A percentile compares a stretch with the other conserved stretches of the same genome.
Conservation (phyloP, 768 basidiomycete genomes). For the Pleurotus sapidus region DNA sequence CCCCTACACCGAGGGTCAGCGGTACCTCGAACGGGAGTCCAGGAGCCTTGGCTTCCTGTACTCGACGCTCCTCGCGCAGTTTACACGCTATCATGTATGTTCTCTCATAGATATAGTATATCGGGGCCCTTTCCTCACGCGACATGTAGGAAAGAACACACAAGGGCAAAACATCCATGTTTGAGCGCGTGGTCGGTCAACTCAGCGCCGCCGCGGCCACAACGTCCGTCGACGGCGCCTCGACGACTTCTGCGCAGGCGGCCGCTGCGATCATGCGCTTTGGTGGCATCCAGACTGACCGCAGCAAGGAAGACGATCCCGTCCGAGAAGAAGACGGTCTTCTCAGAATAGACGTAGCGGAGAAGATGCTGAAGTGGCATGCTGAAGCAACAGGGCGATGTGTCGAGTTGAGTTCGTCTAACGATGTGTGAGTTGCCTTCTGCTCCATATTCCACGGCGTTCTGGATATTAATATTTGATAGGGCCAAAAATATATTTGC, state of each 20-base stretch:
- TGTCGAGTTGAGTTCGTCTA: conserved; percentile 79
- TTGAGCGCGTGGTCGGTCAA: conserved; percentile 92
- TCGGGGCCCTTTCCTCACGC: not conserved
- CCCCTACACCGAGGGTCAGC: conserved; percentile 86
- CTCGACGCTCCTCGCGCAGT: conserved; percentile 62
- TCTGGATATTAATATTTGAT: not conserved
- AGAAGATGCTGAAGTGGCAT: conserved; percentile 96
- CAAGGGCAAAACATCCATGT: conserved; percentile 72
- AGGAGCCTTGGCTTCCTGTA: conserved; percentile 82
- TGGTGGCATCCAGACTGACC: conserved; percentile 68
- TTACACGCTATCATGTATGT: conserved; percentile 88
- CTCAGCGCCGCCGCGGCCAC: conserved; percentile 74
- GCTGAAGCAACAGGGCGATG: conserved; percentile 95
- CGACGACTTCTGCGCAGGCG: conserved; percentile 77
- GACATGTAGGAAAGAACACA: conserved; percentile 50
- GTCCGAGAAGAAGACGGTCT: conserved; percentile 79
- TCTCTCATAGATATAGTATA: not conserved
- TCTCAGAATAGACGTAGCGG: conserved; percentile 71
- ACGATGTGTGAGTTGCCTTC: conserved; percentile 71
- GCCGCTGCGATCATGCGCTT: conserved; percentile 89
- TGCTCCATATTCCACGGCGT: not conserved
- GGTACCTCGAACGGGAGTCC: conserved; percentile 91
- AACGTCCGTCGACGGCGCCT: conserved; percentile 53
- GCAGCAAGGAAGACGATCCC: conserved; percentile 66
- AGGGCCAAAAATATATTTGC: conserved; percentile 90